A percentile compares a stretch with the other conserved stretches of the same genome.
Evolutionary conservation across 108 stramenopile genomes (phyloP).

Genomic region (Nitzschia sp.): DNA sequence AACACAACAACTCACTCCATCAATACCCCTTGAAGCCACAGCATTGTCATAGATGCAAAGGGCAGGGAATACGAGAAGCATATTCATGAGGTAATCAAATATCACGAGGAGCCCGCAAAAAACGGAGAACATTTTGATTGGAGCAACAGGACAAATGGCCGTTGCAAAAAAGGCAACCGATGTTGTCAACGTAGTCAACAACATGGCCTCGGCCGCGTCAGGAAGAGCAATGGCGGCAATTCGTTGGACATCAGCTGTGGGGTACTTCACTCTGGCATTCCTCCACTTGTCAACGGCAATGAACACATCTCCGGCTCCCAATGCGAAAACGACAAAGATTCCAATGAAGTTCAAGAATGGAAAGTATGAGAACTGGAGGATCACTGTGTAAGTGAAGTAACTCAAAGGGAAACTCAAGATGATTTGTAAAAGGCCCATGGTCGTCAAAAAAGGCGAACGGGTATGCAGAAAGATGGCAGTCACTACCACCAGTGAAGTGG

Average conservation of each 20-base stretch:
- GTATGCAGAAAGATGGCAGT: constrained; percentile 49
- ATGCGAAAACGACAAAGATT: constrained; percentile 53
- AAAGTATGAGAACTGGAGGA: constrained; percentile 39
- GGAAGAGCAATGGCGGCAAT: constrained; percentile 51
- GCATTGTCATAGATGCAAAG: constrained; percentile 52
- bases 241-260: constrained; percentile 25
- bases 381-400: constrained; percentile 49
- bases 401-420: constrained; percentile 47
- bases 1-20: not conserved
- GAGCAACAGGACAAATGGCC: constrained; percentile 47
- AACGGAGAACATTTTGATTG: constrained; percentile 51
- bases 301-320: constrained; percentile 57
- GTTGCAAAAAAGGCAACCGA: constrained; percentile 55
- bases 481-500: constrained; percentile 30
- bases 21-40: not conserved
- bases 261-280: constrained; percentile 33
- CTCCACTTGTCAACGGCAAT: constrained; percentile 59
- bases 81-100: constrained; percentile 47
- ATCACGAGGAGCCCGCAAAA: constrained; percentile 52
- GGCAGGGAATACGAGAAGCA: constrained; percentile 47
- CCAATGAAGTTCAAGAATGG: constrained; percentile 64
- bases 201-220: constrained; percentile 52
- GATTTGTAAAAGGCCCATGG: constrained; percentile 47
- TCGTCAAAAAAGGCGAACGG: constrained; percentile 42
- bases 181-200: constrained; percentile 49